Evolutionary conservation across 345 rosid species (phyloP).

Genomic region (Anacardium occidentale): DNA sequence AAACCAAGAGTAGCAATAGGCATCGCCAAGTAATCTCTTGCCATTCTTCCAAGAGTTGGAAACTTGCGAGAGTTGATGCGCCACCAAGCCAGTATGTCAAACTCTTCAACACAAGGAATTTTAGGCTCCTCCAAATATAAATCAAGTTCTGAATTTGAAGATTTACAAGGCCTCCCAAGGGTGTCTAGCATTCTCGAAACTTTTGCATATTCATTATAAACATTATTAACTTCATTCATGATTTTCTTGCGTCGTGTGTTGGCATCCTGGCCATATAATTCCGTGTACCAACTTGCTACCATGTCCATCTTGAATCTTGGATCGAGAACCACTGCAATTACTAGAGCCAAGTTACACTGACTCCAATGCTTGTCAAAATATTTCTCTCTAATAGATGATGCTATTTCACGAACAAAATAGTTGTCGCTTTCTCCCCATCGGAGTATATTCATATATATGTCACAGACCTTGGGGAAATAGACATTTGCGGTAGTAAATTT

Average conservation of each 20-base stretch:
- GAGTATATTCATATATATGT: not conserved
- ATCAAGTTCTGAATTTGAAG: not conserved
- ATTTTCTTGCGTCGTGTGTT: not conserved
- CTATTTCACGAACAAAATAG: no score
- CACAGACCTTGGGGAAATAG: not conserved
- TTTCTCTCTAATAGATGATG: no score
- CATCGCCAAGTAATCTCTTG: conserved; percentile 4
- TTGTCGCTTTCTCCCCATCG: not conserved
- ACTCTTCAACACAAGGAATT: not conserved
- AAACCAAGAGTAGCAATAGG: not conserved
- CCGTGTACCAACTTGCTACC: not conserved
- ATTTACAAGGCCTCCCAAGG: not conserved
- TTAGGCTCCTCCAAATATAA: not conserved
- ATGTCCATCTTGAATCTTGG: not conserved
- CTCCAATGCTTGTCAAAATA: not conserved
- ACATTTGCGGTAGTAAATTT: not conserved
- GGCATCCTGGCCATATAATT: not conserved
- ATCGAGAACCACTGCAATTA: not conserved
- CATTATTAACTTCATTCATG: not conserved
- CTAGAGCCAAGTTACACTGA: not conserved
- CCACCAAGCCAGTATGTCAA: conserved; percentile 25
- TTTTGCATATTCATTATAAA: not conserved
- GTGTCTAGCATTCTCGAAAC: not conserved
- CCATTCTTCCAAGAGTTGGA: conserved; percentile 15
- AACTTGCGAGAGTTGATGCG: not conserved